A percentile compares a stretch with the other conserved stretches of the same genome.
Conservation (phyloP, 1,284 basidiomycete species). For the Ceratobasidium sp. region DNA sequence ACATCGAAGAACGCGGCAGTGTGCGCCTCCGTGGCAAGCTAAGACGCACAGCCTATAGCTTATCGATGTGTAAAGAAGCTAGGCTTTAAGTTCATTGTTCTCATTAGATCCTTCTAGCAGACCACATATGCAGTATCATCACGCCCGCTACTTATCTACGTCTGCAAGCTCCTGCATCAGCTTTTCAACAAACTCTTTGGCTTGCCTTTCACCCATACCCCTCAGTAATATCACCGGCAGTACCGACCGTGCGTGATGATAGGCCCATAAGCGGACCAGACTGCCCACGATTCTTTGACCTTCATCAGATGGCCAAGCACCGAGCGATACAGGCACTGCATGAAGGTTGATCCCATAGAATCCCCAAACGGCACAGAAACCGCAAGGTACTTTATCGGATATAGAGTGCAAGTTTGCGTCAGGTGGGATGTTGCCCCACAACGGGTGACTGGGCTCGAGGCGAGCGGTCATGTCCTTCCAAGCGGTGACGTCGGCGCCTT, state of each 20-base stretch:
- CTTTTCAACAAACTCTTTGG: no score
- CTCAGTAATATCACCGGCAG: no score
- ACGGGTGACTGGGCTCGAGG: conserved; percentile 7
- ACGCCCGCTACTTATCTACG: no score
- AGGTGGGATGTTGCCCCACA: neutral
- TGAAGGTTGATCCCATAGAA: neutral
- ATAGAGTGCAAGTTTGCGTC: neutral
- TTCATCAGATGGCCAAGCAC: conserved; percentile 20
- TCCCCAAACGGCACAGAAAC: neutral
- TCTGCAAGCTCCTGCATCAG: no score
- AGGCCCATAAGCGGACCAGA: neutral
- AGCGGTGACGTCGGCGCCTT: neutral
- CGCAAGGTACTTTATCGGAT: neutral
- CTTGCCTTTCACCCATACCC: no score
- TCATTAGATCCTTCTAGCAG: no score
- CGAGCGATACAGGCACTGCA: neutral
- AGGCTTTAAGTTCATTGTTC: no score
- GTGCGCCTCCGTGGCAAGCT: no score
- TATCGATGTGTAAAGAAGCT: no score
- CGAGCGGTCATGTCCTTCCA: conserved; percentile 18
- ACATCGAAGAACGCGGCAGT: no score
- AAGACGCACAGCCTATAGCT: no score
- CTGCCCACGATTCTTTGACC: neutral
- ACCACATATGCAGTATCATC: no score
- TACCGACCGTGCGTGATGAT: neutral